Percentiles rank a stretch among this genome's conserved stretches.
phyloP scores from a whole-genome alignment of 2,329 filamentous ascomycete genomes.

The Fusarium chaquense region DNA sequence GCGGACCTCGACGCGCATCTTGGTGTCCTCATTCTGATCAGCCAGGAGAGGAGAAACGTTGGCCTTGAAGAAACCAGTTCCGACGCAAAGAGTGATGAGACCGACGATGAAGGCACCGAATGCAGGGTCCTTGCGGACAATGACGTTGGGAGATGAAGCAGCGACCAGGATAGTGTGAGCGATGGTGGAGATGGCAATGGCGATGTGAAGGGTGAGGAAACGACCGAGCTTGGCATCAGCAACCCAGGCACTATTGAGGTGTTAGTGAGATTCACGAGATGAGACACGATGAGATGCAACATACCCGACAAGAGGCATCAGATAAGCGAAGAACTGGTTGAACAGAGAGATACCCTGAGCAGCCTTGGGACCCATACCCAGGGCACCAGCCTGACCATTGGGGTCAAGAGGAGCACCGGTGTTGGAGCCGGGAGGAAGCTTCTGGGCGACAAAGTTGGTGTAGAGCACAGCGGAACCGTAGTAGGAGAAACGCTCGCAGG shows the following conservation, averaged over 20 bases:
- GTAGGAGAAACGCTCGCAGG: slow-evolving; percentile 83
- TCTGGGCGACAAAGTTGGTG: slow-evolving; percentile 73
- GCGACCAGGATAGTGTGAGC: slow-evolving; percentile 76
- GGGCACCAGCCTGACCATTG: slow-evolving; percentile 61
- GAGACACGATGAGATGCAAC: slow-evolving; percentile 29
- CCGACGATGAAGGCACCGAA: slow-evolving; percentile 78
- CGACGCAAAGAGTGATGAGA: slow-evolving; percentile 65
- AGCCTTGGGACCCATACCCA: slow-evolving; percentile 69
- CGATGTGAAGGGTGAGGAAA: slow-evolving; percentile 78
- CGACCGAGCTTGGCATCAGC: slow-evolving; percentile 80
- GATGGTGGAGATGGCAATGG: slow-evolving; percentile 72
- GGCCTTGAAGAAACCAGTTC: slow-evolving; percentile 84
- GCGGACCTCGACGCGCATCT: slow-evolving; percentile 67
- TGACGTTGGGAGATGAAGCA: slow-evolving; percentile 72
- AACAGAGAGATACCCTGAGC: slow-evolving; percentile 63
- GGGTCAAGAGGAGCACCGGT: slow-evolving; percentile 61
- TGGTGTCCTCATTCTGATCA: slow-evolving; percentile 73
- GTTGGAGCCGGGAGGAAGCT: slow-evolving; percentile 64
- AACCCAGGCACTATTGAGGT: slow-evolving; percentile 57
- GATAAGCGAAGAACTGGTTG: slow-evolving; percentile 72
- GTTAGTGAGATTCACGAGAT: slow-evolving; percentile 7
- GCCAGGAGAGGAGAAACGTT: slow-evolving; percentile 80
- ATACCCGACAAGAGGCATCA: slow-evolving; percentile 69
- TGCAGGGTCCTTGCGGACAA: slow-evolving; percentile 67
- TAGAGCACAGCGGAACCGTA: slow-evolving; percentile 78